These are phyloP conservation scores for Agastache rugosa DNA, from an alignment of 257 asterid genomes.

Conservation along the genomic window DNA sequence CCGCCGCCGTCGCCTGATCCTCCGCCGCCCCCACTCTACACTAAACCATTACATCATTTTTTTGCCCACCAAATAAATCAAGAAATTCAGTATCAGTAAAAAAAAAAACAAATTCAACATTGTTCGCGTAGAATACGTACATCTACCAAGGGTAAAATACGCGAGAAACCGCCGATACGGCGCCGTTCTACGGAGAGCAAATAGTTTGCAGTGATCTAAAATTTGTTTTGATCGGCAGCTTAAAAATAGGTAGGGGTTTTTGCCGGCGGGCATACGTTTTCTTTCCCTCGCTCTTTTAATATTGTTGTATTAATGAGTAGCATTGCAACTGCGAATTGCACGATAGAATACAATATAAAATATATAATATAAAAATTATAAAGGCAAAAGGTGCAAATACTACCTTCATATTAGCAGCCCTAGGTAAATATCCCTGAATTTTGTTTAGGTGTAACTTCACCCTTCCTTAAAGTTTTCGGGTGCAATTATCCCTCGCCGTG, in stretches of 20 bases:
- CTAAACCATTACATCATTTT: conserved; percentile 10
- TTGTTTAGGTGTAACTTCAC: no score
- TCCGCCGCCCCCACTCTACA: conserved; percentile 36
- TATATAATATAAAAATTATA: no score
- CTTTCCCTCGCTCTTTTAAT: conserved; percentile 30
- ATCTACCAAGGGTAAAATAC: conserved; percentile 28
- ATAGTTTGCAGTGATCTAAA: conserved; percentile 30
- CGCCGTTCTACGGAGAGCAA: conserved; percentile 14
- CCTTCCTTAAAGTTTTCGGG: no score
- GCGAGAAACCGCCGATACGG: conserved; percentile 12
- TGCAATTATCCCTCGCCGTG: no score
- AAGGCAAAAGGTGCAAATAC: no score
- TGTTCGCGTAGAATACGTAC: not conserved
- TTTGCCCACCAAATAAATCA: not conserved
- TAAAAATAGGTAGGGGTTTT: conserved; percentile 36
- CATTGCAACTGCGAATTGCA: no score
- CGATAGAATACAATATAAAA: no score
- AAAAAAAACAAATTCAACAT: not conserved
- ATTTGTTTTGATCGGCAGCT: conserved; percentile 39
- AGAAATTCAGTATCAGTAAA: conserved; percentile 5
- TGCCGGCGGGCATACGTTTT: conserved; percentile 41
- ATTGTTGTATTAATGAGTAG: no score
- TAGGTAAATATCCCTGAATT: no score
- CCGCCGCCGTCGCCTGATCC: conserved; percentile 36
- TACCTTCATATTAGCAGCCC: no score